Base-by-base conservation (phyloP, 495 filamentous ascomycete species). In the Tuber borchii region DNA sequence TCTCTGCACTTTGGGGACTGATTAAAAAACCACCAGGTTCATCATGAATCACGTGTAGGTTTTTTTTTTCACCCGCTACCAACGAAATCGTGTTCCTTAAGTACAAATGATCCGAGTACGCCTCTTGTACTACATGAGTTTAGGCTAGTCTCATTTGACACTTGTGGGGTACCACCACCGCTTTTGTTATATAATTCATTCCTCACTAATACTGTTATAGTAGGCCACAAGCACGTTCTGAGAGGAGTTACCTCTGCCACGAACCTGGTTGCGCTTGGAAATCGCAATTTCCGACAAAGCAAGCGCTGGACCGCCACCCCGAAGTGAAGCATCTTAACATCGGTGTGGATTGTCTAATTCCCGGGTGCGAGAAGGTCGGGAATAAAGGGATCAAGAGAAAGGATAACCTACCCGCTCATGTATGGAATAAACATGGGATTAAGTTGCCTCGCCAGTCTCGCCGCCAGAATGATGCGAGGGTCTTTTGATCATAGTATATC, bases 351-450 rank as follows among this genome's bases (percentile, higher is more conserved):
- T 79, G 72, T 10, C 75, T 71, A 14, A 22, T 73, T 48, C 5
- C 39, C 0, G 42, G 44, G 14, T 79, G 76, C 69, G 6, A 44
- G 1, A 75, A 68, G 19, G 51, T 71, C 2, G 71, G 75, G 1
- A 46, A 69, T 20, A 77, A 69, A 0, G 75, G 77, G 1, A 71
- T 79, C 4, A 69, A 48, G 26, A 34, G 77, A 16, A 74, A 56
- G 39, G 77, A 78, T 69, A 79, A 79, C 8, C 17, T 78, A 7
- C 22, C 51, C 2, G 8, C 51, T 26, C 51, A 56, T 26, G 0
- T 56, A 14, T 56, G 19, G 51, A 56, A 56, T 14, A 56, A 56
- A 4, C 51, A 56, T 56, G 9, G n/a, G 51, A 26, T 26, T 8
- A 14, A 26, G n/a, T 0, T 56, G 22, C 10, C 22, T 14, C 51